phyloP scores from a whole-genome alignment of 192 early-diverging fungal species.

The Backusella psychrophila region DNA sequence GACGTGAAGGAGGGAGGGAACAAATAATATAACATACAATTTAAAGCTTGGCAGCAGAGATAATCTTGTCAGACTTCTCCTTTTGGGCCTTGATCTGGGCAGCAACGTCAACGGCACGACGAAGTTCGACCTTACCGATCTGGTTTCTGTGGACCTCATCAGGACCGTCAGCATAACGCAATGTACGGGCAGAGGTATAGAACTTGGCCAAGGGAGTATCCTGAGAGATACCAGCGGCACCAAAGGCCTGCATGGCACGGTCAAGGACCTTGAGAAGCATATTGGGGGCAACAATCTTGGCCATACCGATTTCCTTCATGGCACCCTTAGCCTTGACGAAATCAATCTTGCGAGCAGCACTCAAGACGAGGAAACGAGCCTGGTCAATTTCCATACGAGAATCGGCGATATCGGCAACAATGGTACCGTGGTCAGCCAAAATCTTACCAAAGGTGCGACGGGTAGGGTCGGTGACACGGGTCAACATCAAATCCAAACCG shows the following conservation, averaged over 20 bases:
- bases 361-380: constrained; percentile 88
- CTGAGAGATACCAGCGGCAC: constrained; percentile 87
- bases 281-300: constrained; percentile 83
- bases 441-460: constrained; percentile 88
- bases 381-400: constrained; percentile 92
- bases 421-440: constrained; percentile 81
- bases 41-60: constrained; percentile 13
- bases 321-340: constrained; percentile 82
- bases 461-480: constrained; percentile 72
- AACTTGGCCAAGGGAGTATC: constrained; percentile 85
- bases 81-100: constrained; percentile 21
- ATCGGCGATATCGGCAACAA: constrained; percentile 76
- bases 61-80: constrained; percentile 8
- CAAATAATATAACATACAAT: background rate
- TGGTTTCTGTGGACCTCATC: constrained; percentile 57
- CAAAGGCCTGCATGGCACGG: constrained; percentile 90
- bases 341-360: constrained; percentile 92
- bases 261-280: constrained; percentile 80
- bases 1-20: background rate
- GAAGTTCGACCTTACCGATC: constrained; percentile 76
- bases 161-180: constrained; percentile 88
- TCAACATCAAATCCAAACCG: constrained; percentile 82
- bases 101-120: constrained; percentile 44
- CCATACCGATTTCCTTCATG: constrained; percentile 95
- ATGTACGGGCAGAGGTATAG: constrained; percentile 75